phyloP scores from a whole-genome alignment of 129 eudicot genomes.

The Centaurea solstitialis region DNA sequence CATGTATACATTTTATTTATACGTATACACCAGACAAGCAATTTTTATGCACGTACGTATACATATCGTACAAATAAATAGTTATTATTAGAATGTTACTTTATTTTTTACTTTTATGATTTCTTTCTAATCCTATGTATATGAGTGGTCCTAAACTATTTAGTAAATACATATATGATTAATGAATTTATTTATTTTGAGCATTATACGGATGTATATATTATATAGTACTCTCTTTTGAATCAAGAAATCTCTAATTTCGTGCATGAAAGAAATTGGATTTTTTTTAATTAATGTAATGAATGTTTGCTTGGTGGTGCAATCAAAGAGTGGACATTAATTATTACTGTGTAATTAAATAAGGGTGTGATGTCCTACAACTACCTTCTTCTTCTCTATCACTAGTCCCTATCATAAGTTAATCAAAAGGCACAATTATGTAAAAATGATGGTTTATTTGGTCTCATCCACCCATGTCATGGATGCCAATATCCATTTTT shows the following conservation, averaged over 20 bases:
- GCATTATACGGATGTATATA: neutral
- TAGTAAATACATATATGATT: neutral
- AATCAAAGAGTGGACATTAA: neutral
- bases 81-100: too few species aligned
- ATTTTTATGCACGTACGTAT: too few species aligned
- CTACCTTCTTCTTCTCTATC: neutral
- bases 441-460: slow-evolving; percentile 23
- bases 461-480: slow-evolving; percentile 21
- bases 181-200: neutral
- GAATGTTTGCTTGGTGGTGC: slow-evolving; percentile 24
- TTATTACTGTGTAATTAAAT: neutral
- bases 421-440: slow-evolving; percentile 27
- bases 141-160: too few species aligned
- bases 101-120: too few species aligned
- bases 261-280: slow-evolving; percentile 8
- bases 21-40: too few species aligned
- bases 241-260: slow-evolving; percentile 17
- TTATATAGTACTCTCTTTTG: neutral
- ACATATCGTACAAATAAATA: too few species aligned
- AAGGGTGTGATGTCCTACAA: slow-evolving; percentile 24
- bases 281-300: slow-evolving; percentile 9
- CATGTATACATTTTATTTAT: too few species aligned
- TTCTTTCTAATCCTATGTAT: too few species aligned
- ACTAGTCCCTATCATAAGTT: slow-evolving; percentile 21
- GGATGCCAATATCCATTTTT: neutral